Evolutionary conservation across 75 land plant species (phyloP).

Genomic region (Gnetum montanum): DNA sequence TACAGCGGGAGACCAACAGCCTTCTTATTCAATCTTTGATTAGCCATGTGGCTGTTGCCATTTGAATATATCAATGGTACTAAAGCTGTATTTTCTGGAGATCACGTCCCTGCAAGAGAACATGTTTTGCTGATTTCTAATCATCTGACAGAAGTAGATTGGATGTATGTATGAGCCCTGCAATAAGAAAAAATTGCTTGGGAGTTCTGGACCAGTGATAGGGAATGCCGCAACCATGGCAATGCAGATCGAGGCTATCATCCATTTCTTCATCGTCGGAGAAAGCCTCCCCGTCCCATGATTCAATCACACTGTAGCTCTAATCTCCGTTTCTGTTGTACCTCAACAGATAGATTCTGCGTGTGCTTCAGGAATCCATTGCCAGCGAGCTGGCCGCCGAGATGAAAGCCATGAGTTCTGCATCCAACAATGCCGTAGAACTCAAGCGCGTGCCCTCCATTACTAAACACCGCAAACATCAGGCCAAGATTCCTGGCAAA

Average conservation of each 20-base stretch:
- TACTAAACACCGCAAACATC: slow-evolving; percentile 43
- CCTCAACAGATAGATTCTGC: slow-evolving; percentile 53
- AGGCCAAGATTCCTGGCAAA: slow-evolving; percentile 68
- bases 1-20: slow-evolving; percentile 56
- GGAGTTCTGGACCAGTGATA: slow-evolving; percentile 65
- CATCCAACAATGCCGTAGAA: slow-evolving; percentile 52
- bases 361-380: slow-evolving; percentile 59
- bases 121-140: slow-evolving; percentile 76
- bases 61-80: slow-evolving; percentile 90
- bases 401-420: slow-evolving; percentile 63
- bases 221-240: slow-evolving; percentile 73
- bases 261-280: slow-evolving; percentile 29
- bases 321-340: slow-evolving; percentile 48
- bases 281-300: slow-evolving; percentile 46
- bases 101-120: slow-evolving; percentile 49
- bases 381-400: slow-evolving; percentile 60
- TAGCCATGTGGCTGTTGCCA: slow-evolving; percentile 86
- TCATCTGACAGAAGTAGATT: slow-evolving; percentile 95
- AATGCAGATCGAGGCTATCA: slow-evolving; percentile 47
- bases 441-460: slow-evolving; percentile 36
- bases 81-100: slow-evolving; percentile 80
- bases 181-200: slow-evolving; percentile 58
- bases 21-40: slow-evolving; percentile 67
- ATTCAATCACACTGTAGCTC: slow-evolving; percentile 32
- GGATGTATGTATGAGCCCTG: slow-evolving; percentile 98